Percentiles rank a stretch among this genome's conserved stretches.
Evolutionary conservation across 192 early-diverging fungal genomes (phyloP).

Genomic region (Kickxella alabastrina): DNA sequence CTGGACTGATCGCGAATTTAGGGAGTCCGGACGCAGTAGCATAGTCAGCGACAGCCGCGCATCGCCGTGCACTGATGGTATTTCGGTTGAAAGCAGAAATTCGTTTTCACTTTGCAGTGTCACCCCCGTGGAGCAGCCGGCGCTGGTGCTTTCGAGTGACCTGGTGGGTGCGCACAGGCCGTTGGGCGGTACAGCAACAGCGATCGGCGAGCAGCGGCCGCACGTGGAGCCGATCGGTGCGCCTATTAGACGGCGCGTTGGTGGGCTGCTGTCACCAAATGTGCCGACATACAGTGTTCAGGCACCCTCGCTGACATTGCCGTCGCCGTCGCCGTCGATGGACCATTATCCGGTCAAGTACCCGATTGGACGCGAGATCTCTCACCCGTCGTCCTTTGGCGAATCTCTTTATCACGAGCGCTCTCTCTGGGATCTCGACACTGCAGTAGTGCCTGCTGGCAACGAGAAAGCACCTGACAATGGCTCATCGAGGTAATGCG

Average conservation of each 20-base stretch:
- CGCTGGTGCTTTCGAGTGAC: conserved; percentile 26
- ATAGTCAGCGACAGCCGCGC: conserved; percentile 14
- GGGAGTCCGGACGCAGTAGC: conserved; percentile 24
- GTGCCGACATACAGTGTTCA: too few species aligned
- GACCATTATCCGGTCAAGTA: not conserved
- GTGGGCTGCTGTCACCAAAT: conserved; percentile 12
- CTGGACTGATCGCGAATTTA: conserved; percentile 10
- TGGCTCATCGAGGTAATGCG: too few species aligned
- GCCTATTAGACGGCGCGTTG: conserved; percentile 16
- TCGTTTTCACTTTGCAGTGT: conserved; percentile 21
- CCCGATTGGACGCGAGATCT: conserved; percentile 14
- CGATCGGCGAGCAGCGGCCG: conserved; percentile 11
- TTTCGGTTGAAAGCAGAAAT: conserved; percentile 1
- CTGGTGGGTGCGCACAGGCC: conserved; percentile 22
- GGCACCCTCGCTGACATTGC: conserved; percentile 3
- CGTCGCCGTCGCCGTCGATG: not conserved
- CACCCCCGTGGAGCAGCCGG: conserved; percentile 32
- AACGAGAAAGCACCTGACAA: not conserved
- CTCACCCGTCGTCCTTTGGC: conserved; percentile 28
- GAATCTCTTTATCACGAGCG: conserved; percentile 24
- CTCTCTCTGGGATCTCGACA: conserved; percentile 11
- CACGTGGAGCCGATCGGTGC: conserved; percentile 45
- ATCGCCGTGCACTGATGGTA: conserved; percentile 7
- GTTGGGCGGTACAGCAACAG: not conserved
- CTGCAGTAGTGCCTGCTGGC: conserved; percentile 2